Evolutionary conservation across 176 grass and related monocot species (phyloP), one percentile per base, ranked within the genome.

Genomic region (Musa acuminata): DNA sequence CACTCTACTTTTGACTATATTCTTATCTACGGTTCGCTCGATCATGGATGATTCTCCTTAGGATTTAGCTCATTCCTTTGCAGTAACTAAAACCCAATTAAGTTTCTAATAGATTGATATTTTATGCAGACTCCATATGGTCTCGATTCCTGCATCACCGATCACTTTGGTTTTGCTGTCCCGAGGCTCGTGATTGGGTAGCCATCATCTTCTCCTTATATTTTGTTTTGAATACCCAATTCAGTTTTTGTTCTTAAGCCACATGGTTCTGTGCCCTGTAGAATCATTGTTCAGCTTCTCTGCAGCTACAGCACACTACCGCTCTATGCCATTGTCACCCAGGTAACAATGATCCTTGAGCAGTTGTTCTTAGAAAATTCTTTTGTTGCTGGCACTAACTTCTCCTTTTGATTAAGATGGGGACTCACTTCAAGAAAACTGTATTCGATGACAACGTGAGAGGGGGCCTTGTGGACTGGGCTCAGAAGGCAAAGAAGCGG

Each of bases 401-500:
- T 27, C 17, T 9, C 4, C 52, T 53, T 73, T 53, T 55, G 71
- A 55, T 73, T 17, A 52, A 97, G 93, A 97, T 97, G 94, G 58
- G 82, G 13, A 89, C 88, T 17, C 72, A 77, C 29, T 70, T 93
- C 68, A 97, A 93, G 75, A 52, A 84, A 27, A 73, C 81, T 13
- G 83, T 76, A 70, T 57, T 99, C 6, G 72, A 76, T 0, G 80
- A 89, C 8, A 10, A 24, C 75, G 11, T 85, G 2, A 11, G 69
- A 7, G 82, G 82, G 26, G 11, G 20, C 11, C 25, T 99, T 52
- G 26, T 24, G 1, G 49, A 3, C 1, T 94, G 90, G 95, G 24
- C 52, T 66, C 9, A 43, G 27, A 69, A 48, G 13, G 79, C 49
- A 58, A 72, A 8, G 72, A 76, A 22, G 29, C 82, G 79, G 59